Conservation (phyloP, 495 filamentous ascomycete genomes). For the Penicillium tannophilum region DNA sequence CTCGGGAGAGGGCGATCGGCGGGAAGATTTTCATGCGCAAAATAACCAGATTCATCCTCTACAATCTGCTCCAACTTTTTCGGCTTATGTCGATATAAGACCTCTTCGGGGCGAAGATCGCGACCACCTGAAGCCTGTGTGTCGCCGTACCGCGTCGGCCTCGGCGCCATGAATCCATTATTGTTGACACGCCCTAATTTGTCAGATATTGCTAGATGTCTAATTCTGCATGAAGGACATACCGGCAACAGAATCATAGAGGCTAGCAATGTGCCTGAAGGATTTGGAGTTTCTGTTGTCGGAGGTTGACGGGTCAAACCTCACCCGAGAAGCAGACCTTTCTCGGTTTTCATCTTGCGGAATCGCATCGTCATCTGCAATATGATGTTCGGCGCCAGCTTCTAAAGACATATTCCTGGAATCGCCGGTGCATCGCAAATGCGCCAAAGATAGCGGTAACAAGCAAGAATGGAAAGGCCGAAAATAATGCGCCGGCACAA, state of each 20-base stretch:
- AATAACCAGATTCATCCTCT: slow-evolving; percentile 70
- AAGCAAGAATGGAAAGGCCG: neutral
- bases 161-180: slow-evolving; percentile 40
- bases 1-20: slow-evolving; percentile 62
- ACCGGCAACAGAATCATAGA: slow-evolving; percentile 87
- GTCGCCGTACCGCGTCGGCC: slow-evolving; percentile 49
- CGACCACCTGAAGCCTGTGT: slow-evolving; percentile 53
- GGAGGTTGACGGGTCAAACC: slow-evolving; percentile 4
- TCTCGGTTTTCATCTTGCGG: neutral
- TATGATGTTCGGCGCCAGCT: neutral
- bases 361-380: neutral
- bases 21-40: slow-evolving; percentile 55
- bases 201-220: slow-evolving; percentile 7
- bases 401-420: neutral
- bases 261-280: slow-evolving; percentile 44
- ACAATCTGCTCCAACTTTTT: slow-evolving; percentile 56
- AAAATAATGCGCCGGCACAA: slow-evolving; percentile 28
- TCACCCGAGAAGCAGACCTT: neutral
- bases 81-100: slow-evolving; percentile 67
- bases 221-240: slow-evolving; percentile 11
- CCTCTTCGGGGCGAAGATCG: slow-evolving; percentile 69
- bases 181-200: slow-evolving; percentile 53
- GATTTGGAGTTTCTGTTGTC: neutral
- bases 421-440: neutral
- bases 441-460: neutral